Percentiles rank a stretch among this genome's conserved stretches.
Conservation (phyloP, 1,284 basidiomycete species). For the Tremellales sp. region DNA sequence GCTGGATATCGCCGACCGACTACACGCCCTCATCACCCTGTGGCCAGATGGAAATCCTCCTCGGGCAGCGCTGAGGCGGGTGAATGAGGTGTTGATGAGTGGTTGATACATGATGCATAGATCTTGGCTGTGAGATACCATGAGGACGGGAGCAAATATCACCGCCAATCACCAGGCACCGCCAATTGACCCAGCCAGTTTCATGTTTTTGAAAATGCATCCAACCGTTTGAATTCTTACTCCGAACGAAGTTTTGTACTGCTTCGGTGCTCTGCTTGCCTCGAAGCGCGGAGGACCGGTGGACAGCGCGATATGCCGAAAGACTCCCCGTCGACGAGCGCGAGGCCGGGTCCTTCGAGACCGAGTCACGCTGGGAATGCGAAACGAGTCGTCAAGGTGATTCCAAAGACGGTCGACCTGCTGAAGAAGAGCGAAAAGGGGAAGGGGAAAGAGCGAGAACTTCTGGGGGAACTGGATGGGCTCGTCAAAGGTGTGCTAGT, state of each 20-base stretch:
- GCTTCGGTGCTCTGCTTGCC: no score
- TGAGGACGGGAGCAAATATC: no score
- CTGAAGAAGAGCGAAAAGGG: constrained; percentile 17
- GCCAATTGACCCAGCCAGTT: no score
- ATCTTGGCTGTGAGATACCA: no score
- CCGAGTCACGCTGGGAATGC: not conserved
- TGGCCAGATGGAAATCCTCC: constrained; percentile 48
- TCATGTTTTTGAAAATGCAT: no score
- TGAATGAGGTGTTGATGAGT: constrained; percentile 47
- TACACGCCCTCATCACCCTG: constrained; percentile 39
- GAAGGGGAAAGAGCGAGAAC: constrained; percentile 27
- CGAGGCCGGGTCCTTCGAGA: not conserved
- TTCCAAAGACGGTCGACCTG: constrained; percentile 36
- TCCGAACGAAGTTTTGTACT: no score
- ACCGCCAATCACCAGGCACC: no score
- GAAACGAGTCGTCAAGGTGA: constrained; percentile 24
- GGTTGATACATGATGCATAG: no score
- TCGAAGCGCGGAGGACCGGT: no score
- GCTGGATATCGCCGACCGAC: constrained; percentile 20
- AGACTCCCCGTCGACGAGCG: not conserved
- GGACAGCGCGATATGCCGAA: no score
- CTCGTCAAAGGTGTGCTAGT: constrained; percentile 25
- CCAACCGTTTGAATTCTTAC: no score
- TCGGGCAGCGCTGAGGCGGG: constrained; percentile 40
- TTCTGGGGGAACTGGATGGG: constrained; percentile 27